A percentile compares a stretch with the other conserved stretches of the same genome.
Conservation (phyloP, 179 eudicot species). For the Amaranthus tricolor region DNA sequence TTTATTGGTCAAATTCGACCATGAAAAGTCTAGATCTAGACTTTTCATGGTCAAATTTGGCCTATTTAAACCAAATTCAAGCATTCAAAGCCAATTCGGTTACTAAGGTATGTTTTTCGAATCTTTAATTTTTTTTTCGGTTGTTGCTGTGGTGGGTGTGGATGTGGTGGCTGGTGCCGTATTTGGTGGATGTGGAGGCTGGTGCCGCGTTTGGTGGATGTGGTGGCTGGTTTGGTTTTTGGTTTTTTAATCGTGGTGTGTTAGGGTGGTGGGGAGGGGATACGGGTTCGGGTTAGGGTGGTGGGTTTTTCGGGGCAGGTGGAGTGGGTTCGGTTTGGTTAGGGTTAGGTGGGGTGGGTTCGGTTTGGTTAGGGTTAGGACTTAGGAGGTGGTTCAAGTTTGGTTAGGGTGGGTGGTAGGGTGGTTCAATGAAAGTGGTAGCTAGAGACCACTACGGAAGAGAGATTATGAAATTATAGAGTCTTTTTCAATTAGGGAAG, state of each 20-base stretch:
- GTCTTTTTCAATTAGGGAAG: too few relatives aligned
- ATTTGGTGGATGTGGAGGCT: neutral
- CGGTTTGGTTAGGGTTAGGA: neutral
- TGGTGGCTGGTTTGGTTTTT: neutral
- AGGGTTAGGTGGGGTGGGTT: neutral
- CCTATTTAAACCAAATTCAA: neutral
- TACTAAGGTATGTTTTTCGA: neutral
- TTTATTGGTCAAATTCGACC: neutral
- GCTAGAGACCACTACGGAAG: too few relatives aligned
- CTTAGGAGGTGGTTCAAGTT: neutral
- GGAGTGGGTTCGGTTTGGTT: neutral
- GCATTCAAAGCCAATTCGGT: neutral
- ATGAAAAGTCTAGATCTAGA: neutral
- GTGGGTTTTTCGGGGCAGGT: neutral
- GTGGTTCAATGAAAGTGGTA: neutral
- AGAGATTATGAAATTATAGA: too few relatives aligned
- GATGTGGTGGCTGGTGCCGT: neutral
- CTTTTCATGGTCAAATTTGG: neutral
- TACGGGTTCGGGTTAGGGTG: neutral
- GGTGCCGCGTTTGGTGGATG: neutral
- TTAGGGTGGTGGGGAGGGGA: neutral
- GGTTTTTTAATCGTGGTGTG: neutral
- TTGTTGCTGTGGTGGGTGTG: neutral
- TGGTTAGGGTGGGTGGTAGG: neutral
- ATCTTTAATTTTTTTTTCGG: neutral